Conservation (phyloP, 108 stramenopile genomes). For the Conticribra weissflogii region DNA sequence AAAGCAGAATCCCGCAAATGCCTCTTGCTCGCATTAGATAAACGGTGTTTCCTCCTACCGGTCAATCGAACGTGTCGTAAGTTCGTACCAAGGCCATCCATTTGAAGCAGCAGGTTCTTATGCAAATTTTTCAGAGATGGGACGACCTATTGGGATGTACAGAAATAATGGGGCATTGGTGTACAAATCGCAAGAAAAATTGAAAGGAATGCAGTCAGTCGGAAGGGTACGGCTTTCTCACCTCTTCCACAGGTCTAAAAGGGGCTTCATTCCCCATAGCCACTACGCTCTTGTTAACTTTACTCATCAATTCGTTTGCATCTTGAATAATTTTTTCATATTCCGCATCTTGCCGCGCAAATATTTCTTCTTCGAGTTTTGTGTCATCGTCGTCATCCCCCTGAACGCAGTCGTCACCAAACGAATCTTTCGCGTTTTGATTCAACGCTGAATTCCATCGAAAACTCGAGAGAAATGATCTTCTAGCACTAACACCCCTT, state of each 20-base stretch:
- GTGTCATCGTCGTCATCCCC: conserved; percentile 26
- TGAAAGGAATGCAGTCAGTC: neutral
- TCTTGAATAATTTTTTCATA: conserved; percentile 22
- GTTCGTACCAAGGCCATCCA: conserved; percentile 18
- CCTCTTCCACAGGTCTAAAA: conserved; percentile 38
- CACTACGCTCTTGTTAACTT: conserved; percentile 35
- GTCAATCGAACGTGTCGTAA: neutral
- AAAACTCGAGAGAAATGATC: neutral
- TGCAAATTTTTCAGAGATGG: conserved; percentile 38
- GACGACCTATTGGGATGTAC: conserved; percentile 5
- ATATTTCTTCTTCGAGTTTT: conserved; percentile 10
- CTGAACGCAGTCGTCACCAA: neutral
- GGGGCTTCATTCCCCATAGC: conserved; percentile 43
- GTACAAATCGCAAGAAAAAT: neutral
- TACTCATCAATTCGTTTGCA: conserved; percentile 31
- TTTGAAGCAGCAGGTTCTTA: conserved; percentile 29
- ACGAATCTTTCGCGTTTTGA: neutral
- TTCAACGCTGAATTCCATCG: neutral
- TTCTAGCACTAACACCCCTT: neutral
- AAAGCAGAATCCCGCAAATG: neutral
- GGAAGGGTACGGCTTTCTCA: too few relatives aligned
- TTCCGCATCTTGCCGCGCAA: conserved; percentile 18
- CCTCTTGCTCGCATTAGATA: neutral
- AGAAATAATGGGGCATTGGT: neutral
- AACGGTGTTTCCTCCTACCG: neutral